Evolutionary conservation across 108 stramenopile genomes (phyloP).

Genomic region (Skeletonema marinoi): DNA sequence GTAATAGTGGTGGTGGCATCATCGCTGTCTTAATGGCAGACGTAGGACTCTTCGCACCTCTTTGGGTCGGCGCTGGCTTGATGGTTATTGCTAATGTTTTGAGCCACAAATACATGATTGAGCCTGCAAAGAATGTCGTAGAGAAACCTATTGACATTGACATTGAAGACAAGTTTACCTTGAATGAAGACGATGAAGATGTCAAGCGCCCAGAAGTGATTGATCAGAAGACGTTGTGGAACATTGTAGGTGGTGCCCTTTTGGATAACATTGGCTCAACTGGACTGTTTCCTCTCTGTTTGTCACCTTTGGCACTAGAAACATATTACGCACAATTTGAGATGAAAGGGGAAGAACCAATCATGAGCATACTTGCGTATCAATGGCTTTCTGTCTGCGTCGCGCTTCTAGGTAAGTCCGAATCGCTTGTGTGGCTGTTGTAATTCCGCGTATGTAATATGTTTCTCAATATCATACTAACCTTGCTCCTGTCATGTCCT

Average conservation of each 20-base stretch:
- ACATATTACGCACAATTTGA: slow-evolving; percentile 42
- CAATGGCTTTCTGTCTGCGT: slow-evolving; percentile 57
- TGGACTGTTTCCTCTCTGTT: slow-evolving; percentile 54
- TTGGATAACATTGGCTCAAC: slow-evolving; percentile 60
- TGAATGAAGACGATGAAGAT: slow-evolving; percentile 33
- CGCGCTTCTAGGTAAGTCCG: slow-evolving; percentile 18
- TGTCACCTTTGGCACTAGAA: slow-evolving; percentile 57
- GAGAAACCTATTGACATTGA: background rate
- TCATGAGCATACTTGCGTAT: slow-evolving; percentile 49
- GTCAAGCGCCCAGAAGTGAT: slow-evolving; percentile 38
- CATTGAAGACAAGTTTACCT: background rate
- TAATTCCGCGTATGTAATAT: too few species aligned
- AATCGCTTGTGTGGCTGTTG: too few species aligned
- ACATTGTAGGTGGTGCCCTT: slow-evolving; percentile 51
- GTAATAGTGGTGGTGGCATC: slow-evolving; percentile 62
- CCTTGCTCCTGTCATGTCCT: too few species aligned
- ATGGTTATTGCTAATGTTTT: slow-evolving; percentile 26
- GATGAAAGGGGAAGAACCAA: slow-evolving; percentile 31
- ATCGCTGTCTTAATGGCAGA: slow-evolving; percentile 55
- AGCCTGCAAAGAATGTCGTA: slow-evolving; percentile 34
- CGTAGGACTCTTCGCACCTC: slow-evolving; percentile 50
- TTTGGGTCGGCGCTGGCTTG: slow-evolving; percentile 48
- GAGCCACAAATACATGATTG: slow-evolving; percentile 36
- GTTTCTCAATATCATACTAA: too few species aligned
- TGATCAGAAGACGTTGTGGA: slow-evolving; percentile 46